Base-by-base conservation (phyloP, 768 basidiomycete genomes). In the Phlegmacium glaucopus region DNA sequence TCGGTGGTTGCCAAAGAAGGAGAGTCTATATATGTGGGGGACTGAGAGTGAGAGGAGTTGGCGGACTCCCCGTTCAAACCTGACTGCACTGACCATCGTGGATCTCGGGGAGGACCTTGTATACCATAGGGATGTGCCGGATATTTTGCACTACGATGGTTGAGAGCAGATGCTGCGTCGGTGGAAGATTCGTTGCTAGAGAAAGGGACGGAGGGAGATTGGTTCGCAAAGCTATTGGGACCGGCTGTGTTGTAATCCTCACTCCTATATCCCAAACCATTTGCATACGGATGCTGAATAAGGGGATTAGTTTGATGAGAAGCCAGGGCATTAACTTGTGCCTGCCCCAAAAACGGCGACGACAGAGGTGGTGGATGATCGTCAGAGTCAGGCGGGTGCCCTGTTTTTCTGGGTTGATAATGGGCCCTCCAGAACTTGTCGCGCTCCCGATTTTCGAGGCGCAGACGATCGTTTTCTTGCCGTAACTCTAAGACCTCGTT, bases 361-460 rank as follows among this genome's bases (percentile, higher is more conserved):
- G 77, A 63, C 8, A 76, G 68, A 0, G 76, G 72, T 34, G 76
- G 63, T 4, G 76, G 76, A 26, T 77, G 64, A 57, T 83, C 80
- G 44, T 81, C 80, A 16, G 70, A 58, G 17, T 79, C 79, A 47
- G 72, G 67, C 48, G 66, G 70, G 52, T 79, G 74, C 51, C 74
- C 75, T 35, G 74, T 64, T 67, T 84, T 86, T 63, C 76, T 78
- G 32, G 80, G 69, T 52, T 84, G 79, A 75, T 77, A 87, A n/a
- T 85, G 69, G 11, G 79, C 72, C 59, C 77, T 74, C 85, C 85
- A 86, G 54, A 82, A 76, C 58, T 78, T 84, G 68, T 90, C 89
- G 37, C 85, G 82, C 58, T 90, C 86, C 46, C 80, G 76, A 44
- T 73, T 70, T 61, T 85, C 82, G 48, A 79, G 77, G 43, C 77